Evolutionary conservation across 208 protist species (phyloP), one percentile per base, ranked within the genome.

Genomic region (Acanthamoeba castellanii): DNA sequence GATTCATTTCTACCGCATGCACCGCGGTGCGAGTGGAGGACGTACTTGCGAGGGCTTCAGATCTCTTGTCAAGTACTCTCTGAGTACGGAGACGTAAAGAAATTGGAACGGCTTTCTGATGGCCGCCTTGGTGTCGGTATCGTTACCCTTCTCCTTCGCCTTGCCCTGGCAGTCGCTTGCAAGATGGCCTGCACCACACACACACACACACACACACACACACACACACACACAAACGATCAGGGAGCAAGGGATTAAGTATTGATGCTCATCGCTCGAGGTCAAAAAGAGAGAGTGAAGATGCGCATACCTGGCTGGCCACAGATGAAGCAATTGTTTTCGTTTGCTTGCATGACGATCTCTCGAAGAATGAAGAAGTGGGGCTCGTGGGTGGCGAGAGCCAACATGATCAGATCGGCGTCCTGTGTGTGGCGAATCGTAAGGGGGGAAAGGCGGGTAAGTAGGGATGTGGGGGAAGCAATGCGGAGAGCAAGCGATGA

Each of bases 391-490:
- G 99, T 99, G 3, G 99, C 98, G 25, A 99, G 95, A 14, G 98
- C 98, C 13, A 99, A 98, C 97, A 99, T 99, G 92, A 99, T 99
- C 52, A 99, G 97, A 97, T 99, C 99, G 18, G 99, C 99, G 96
- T 99, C 99, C 32, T 89, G 45, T 61, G 16, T n/a, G n/a, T n/a
- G n/a, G n/a, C n/a, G n/a, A n/a, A n/a, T n/a, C n/a, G n/a, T n/a
- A n/a, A n/a, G n/a, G n/a, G n/a, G n/a, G n/a, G n/a, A n/a, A n/a
- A n/a, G n/a, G n/a, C n/a, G n/a, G n/a, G n/a, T n/a, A n/a, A n/a
- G n/a, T n/a, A n/a, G n/a, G n/a, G 64, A 14, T 25, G 20, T 25
- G 27, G n/a, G 3, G 20, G 64, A 70, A 70, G 64, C 8, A 32
- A 37, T 72, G n/a, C 2, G n/a, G 59, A 66, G 16, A 42, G 3